Conservation (phyloP, 257 asterid species). For the Solanum peruvianum region DNA sequence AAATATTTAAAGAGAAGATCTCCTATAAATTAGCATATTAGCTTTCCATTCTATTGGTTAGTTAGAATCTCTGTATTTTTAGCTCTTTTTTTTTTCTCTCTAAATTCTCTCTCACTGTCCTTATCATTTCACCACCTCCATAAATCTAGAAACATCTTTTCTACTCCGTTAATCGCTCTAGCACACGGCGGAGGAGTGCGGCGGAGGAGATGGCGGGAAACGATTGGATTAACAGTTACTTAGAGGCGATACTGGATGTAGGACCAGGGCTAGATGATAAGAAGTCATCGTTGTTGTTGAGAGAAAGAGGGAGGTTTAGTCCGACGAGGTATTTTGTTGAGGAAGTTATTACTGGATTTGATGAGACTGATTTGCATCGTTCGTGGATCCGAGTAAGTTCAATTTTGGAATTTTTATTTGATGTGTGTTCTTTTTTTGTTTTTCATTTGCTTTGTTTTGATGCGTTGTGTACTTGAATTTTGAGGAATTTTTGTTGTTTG, state of each 20-base stretch:
- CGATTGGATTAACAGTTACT: constrained; percentile 90
- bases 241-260: constrained; percentile 90
- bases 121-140: constrained; percentile 5
- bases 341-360: constrained; percentile 88
- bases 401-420: neutral
- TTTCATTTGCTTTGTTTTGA: neutral
- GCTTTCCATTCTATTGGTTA: neutral
- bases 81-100: neutral
- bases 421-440: neutral
- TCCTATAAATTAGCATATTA: neutral
- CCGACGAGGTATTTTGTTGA: constrained; percentile 87
- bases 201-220: constrained; percentile 77
- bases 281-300: constrained; percentile 65
- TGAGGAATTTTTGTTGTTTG: no score
- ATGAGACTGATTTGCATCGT: constrained; percentile 93
- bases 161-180: neutral
- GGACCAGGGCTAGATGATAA: constrained; percentile 72
- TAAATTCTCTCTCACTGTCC: neutral
- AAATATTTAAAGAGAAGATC: neutral
- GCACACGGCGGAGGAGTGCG: neutral
- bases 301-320: constrained; percentile 94
- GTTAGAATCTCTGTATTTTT: neutral
- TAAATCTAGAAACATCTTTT: neutral
- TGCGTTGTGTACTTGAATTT: neutral
- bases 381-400: constrained; percentile 79